These are phyloP conservation scores for Solanum piurae DNA, from an alignment of 257 asterid species.

Conservation along the genomic window DNA sequence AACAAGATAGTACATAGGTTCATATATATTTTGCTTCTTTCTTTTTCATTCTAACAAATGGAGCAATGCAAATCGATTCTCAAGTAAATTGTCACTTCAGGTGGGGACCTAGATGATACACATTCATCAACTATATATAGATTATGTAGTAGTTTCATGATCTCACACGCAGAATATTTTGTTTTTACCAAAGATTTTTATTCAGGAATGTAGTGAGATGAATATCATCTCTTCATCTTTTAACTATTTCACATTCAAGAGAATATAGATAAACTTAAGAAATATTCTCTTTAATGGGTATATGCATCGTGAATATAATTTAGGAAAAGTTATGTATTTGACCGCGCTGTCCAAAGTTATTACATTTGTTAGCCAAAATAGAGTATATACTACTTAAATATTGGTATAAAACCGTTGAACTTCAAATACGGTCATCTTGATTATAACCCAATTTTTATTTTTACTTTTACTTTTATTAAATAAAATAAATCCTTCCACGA, in stretches of 20 bases:
- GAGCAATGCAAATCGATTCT: neutral
- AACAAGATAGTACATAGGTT: neutral
- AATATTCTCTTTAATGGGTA: neutral
- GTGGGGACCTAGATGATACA: neutral
- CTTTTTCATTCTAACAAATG: neutral
- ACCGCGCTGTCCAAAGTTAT: no score
- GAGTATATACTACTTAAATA: no score
- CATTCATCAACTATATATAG: neutral
- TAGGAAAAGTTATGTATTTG: no score
- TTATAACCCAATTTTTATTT: neutral
- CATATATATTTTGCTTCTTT: neutral
- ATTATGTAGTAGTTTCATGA: neutral
- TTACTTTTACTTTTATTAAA: no score
- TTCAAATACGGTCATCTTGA: neutral
- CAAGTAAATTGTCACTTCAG: neutral
- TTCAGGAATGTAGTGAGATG: neutral
- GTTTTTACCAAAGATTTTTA: neutral
- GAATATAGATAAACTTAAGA: neutral
- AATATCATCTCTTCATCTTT: no score
- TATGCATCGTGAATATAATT: no score
- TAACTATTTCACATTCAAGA: neutral
- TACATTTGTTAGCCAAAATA: neutral
- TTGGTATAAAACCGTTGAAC: neutral
- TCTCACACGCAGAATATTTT: neutral
- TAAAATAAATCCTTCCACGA: neutral